phyloP scores from a whole-genome alignment of 2,329 filamentous ascomycete species.

The Cytospora piceicola region DNA sequence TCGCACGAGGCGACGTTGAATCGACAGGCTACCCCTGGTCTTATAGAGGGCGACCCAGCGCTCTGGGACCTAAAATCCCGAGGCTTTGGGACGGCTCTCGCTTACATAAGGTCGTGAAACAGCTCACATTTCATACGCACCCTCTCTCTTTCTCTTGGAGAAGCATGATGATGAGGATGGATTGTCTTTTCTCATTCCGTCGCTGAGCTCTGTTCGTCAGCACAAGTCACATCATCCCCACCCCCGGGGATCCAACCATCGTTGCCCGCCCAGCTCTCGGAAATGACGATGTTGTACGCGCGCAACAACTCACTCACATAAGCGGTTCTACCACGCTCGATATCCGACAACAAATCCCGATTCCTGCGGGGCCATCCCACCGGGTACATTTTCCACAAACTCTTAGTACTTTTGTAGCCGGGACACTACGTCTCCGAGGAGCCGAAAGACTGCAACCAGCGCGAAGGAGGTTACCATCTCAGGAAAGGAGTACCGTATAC shows the following conservation, averaged over 20 bases:
- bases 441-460: background rate
- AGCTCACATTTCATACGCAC: background rate
- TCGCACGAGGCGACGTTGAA: constrained; percentile 17
- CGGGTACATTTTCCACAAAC: background rate
- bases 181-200: background rate
- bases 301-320: background rate
- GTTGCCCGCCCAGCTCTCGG: background rate
- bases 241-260: background rate
- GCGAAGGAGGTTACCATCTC: background rate
- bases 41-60: background rate
- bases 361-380: background rate
- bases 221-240: background rate
- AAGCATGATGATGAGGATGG: background rate
- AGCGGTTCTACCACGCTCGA: background rate
- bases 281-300: background rate
- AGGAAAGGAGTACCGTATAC: too few species aligned
- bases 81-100: background rate
- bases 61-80: constrained; percentile 2
- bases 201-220: background rate
- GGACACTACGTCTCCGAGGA: background rate
- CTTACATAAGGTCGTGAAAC: background rate
- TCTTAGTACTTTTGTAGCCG: background rate
- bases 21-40: constrained; percentile 20
- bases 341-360: background rate
- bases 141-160: background rate